phyloP scores from a whole-genome alignment of 257 asterid genomes.

The Solanum dulcamara region DNA sequence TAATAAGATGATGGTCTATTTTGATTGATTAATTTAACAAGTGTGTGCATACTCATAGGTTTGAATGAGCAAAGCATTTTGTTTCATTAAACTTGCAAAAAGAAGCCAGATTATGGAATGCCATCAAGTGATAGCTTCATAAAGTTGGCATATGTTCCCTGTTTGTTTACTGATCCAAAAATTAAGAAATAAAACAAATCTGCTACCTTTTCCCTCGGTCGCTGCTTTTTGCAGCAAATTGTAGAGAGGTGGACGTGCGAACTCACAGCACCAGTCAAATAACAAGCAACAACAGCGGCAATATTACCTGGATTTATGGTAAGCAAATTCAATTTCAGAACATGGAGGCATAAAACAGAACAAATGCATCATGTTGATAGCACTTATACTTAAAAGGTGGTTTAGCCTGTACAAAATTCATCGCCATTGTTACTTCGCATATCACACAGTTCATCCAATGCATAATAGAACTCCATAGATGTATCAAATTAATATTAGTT shows the following conservation, averaged over 20 bases:
- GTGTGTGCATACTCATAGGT: background rate
- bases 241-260: background rate
- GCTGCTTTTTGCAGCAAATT: background rate
- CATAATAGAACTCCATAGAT: background rate
- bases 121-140: background rate
- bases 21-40: background rate
- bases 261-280: background rate
- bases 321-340: background rate
- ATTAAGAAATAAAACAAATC: background rate
- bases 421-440: background rate
- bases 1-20: background rate
- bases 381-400: background rate
- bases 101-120: background rate
- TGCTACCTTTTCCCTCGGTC: background rate
- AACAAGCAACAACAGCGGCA: background rate
- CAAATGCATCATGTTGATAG: background rate
- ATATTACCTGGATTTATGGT: background rate
- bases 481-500: background rate
- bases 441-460: background rate
- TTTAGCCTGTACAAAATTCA: background rate
- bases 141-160: background rate
- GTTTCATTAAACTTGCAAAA: background rate
- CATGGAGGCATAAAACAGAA: background rate
- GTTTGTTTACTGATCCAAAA: background rate
- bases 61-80: background rate